Base-by-base conservation (phyloP, 768 basidiomycete genomes). In the Russula abietina region DNA sequence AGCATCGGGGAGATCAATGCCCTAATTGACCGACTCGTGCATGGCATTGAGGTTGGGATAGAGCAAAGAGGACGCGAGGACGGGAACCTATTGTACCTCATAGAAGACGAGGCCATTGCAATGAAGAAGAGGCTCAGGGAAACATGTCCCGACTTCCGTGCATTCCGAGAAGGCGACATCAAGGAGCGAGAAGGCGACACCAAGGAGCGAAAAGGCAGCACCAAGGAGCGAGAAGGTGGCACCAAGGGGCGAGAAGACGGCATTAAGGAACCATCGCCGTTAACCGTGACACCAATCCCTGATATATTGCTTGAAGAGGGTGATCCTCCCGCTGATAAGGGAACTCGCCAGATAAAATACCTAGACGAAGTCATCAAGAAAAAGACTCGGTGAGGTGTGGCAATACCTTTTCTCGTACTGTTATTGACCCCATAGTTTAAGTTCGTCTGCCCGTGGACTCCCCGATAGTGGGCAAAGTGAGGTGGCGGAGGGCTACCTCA, bases 1-100 rank as follows among this genome's bases (percentile, higher is more conserved):
- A 79, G 86, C 0, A 69, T 80, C 0, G 77, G 76, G 46, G 86
- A 87, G 50, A 77, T 88, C 4, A 70, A 79, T 0, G 69, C 66
- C 0, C 68, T 81, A 1, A 66, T 88, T 4, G 72, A 78, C n/a
- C 62, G 48, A 0, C 87, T 87, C 36, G 70, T 71, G 2, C 69
- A 66, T 0, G 80, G 81, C 22, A 68, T 89, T 0, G 68, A 72
- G 4, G 65, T 43, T 12, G 76, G 79, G 12, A 73, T 85, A 6
- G 76, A 81, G 30, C 85, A 83, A 2, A 74, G 80, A 0, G 77
- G 84, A 5, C 52, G 62, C 8, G 30, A 32, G 3, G 30, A 41
- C 0, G 75, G 77, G 16, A 71, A 75, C 22, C 3, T 66, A 4
- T n/a, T 66, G 1, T 52, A 28, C 30, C 56, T 12, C 14, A 56